A percentile compares a stretch with the other conserved stretches of the same genome.
Conservation (phyloP, 2,329 filamentous ascomycete genomes). For the Talaromyces atroroseus region DNA sequence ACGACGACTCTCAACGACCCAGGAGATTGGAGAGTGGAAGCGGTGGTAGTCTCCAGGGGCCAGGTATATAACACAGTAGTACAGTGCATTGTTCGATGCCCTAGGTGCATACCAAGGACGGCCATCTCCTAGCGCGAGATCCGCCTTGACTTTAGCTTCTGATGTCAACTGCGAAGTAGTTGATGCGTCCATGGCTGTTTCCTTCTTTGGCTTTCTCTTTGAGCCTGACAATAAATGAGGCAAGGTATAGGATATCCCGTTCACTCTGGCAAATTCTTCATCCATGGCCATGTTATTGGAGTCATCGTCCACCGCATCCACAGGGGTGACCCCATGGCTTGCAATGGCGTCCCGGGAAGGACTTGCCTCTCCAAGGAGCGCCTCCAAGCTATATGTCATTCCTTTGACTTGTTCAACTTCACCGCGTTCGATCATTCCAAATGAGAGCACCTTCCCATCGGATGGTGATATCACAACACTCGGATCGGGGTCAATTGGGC, state of each 20-base stretch:
- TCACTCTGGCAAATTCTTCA: constrained; percentile 88
- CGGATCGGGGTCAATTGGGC: constrained; percentile 75
- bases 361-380: constrained; percentile 67
- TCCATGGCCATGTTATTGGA: constrained; percentile 68
- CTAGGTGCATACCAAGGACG: constrained; percentile 65
- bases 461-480: constrained; percentile 80
- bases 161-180: constrained; percentile 62
- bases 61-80: constrained; percentile 93
- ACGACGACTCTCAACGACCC: constrained; percentile 91
- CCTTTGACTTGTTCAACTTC: constrained; percentile 99
- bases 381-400: constrained; percentile 94
- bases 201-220: constrained; percentile 40
- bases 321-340: constrained; percentile 29
- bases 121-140: constrained; percentile 65
- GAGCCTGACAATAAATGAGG: constrained; percentile 76
- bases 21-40: constrained; percentile 91
- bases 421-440: constrained; percentile 82
- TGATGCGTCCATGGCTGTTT: constrained; percentile 67
- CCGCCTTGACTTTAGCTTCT: constrained; percentile 75
- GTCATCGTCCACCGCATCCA: constrained; percentile 31
- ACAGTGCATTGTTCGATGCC: constrained; percentile 62
- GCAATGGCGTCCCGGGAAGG: constrained; percentile 35
- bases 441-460: constrained; percentile 87
- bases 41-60: constrained; percentile 97
- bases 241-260: constrained; percentile 92